Evolutionary conservation across 163 green algal species (phyloP).

Genomic region (Smithsoniella earleae): DNA sequence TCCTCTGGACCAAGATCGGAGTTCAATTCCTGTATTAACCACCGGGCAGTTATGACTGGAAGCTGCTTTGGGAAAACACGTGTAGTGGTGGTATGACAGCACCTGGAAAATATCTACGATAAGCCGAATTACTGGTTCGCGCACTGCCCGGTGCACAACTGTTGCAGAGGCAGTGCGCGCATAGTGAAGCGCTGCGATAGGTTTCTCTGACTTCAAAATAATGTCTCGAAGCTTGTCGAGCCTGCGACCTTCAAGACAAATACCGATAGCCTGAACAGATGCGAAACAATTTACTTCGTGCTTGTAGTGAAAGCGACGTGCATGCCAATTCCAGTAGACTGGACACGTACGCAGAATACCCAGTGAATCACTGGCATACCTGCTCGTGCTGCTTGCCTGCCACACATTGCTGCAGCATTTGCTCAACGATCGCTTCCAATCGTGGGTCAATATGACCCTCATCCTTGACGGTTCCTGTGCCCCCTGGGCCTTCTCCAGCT

Average conservation of each 20-base stretch:
- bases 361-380: conserved; percentile 3
- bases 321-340: conserved; percentile 23
- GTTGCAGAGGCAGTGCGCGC: conserved; percentile 1
- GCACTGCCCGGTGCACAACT: conserved; percentile 6
- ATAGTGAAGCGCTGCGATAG: conserved; percentile 21
- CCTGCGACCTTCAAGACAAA: conserved; percentile 79
- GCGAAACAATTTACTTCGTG: too few species aligned
- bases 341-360: neutral
- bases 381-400: conserved; percentile 75
- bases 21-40: neutral
- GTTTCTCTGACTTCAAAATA: neutral
- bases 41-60: too few species aligned
- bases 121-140: conserved; percentile 11
- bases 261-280: conserved; percentile 66
- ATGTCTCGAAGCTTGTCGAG: conserved; percentile 69
- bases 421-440: conserved; percentile 82
- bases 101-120: conserved; percentile 11
- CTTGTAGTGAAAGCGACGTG: too few species aligned
- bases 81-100: too few species aligned
- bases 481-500: conserved; percentile 42
- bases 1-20: conserved; percentile 42
- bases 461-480: conserved; percentile 36
- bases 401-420: conserved; percentile 73
- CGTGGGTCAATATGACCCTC: conserved; percentile 71
- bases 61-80: too few species aligned